These are phyloP conservation scores for Sarcodon sp. DNA, from an alignment of 768 basidiomycete species.

Conservation along the genomic window DNA sequence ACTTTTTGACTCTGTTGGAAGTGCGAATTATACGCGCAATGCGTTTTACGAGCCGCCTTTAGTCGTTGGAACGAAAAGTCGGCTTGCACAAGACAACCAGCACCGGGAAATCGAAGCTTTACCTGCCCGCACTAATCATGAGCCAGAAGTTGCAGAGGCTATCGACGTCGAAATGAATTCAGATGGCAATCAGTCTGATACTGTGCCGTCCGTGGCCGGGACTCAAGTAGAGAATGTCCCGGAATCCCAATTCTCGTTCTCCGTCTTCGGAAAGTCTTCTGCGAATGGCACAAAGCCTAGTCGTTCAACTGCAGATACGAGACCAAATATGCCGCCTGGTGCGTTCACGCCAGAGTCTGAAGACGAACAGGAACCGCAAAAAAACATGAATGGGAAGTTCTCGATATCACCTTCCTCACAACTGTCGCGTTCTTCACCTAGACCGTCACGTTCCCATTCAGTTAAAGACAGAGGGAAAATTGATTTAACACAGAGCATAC, in stretches of 20 bases:
- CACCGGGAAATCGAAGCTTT: slow-evolving; percentile 8
- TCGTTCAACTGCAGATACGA: slow-evolving; percentile 7
- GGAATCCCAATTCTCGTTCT: slow-evolving; percentile 13
- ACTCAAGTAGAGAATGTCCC: slow-evolving; percentile 9
- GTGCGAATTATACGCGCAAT: slow-evolving; percentile 42
- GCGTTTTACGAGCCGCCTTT: slow-evolving; percentile 53
- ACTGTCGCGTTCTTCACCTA: not conserved
- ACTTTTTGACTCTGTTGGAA: slow-evolving; percentile 29
- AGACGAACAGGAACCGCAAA: slow-evolving; percentile 11
- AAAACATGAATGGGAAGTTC: slow-evolving; percentile 1
- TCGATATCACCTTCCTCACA: not conserved
- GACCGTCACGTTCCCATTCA: slow-evolving; percentile 1
- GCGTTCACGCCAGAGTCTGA: slow-evolving; percentile 33
- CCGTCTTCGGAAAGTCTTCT: slow-evolving; percentile 15
- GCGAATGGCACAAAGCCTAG: slow-evolving; percentile 4
- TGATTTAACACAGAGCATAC: slow-evolving; percentile 11
- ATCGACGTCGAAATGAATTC: slow-evolving; percentile 10
- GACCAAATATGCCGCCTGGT: slow-evolving; percentile 26
- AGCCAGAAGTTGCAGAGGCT: too few species aligned
- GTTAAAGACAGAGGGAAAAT: slow-evolving; percentile 8
- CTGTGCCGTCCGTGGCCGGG: slow-evolving; percentile 9
- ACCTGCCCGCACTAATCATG: slow-evolving; percentile 8
- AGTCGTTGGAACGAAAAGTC: slow-evolving; percentile 1
- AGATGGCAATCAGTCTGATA: slow-evolving; percentile 8
- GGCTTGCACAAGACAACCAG: slow-evolving; percentile 7